phyloP scores from a whole-genome alignment of 73 alveolate species.

The Stentor roeselii region DNA sequence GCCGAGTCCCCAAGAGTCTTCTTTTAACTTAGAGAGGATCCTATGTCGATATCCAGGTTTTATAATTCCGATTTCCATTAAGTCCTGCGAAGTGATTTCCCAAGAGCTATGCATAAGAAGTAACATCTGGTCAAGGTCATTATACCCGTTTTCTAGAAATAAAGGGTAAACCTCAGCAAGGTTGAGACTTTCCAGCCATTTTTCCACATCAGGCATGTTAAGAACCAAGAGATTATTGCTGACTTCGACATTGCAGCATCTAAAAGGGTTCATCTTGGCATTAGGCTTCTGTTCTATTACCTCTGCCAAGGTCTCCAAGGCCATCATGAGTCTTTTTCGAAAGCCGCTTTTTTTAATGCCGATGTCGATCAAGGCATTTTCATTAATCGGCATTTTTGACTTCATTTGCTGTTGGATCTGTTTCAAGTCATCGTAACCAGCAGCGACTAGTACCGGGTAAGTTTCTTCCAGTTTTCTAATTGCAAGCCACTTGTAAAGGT shows the following conservation, averaged over 20 bases:
- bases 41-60: constrained; percentile 23
- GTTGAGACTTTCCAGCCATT: constrained; percentile 3
- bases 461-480: background rate
- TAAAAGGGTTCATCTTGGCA: background rate
- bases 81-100: background rate
- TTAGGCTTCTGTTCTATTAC: background rate
- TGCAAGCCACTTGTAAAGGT: background rate
- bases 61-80: background rate
- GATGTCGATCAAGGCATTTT: background rate
- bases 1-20: background rate
- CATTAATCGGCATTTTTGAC: constrained; percentile 13
- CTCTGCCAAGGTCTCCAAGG: background rate
- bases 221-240: background rate
- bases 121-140: constrained; percentile 7
- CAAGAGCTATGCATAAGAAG: background rate
- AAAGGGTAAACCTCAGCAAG: background rate
- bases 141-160: background rate
- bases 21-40: constrained; percentile 3
- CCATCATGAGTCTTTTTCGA: background rate
- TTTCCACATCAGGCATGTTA: background rate
- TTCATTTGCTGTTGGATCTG: background rate
- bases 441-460: background rate
- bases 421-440: constrained; percentile 15
- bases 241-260: background rate
- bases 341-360: constrained; percentile 2